Conservation (phyloP, 352 stramenopile genomes). For the Phytophthora pisi region DNA sequence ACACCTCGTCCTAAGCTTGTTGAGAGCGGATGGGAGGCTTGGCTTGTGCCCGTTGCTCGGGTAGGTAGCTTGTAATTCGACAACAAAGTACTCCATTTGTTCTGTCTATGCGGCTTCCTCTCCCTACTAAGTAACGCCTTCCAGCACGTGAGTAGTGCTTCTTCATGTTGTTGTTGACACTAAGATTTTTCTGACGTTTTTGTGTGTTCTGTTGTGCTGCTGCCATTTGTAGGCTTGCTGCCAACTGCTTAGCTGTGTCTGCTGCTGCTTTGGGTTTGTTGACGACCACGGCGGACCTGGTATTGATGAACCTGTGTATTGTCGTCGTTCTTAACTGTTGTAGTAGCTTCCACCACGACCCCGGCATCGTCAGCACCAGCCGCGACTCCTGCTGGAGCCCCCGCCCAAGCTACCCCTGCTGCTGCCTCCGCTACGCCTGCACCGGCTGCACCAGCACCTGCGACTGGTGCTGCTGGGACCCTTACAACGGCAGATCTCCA, state of each 20-base stretch:
- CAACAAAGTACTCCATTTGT: conserved; percentile 40
- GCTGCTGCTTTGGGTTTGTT: background rate
- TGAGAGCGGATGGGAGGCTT: conserved; percentile 19
- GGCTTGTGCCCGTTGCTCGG: conserved; percentile 27
- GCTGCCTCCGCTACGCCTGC: conserved; percentile 14
- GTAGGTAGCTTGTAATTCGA: conserved; percentile 49
- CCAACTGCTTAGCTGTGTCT: conserved; percentile 14
- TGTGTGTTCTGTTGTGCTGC: conserved; percentile 18
- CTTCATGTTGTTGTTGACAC: conserved; percentile 2
- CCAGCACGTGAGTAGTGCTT: conserved; percentile 31
- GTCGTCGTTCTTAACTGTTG: background rate
- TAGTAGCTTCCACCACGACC: conserved; percentile 10
- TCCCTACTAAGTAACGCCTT: conserved; percentile 6
- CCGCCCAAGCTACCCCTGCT: conserved; percentile 9
- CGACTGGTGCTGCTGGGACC: conserved; percentile 27
- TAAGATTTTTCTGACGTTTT: conserved; percentile 22
- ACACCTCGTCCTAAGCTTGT: conserved; percentile 53
- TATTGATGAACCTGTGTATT: conserved; percentile 3
- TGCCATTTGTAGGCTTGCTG: conserved; percentile 30
- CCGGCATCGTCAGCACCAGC: conserved; percentile 15
- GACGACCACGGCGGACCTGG: too few relatives aligned
- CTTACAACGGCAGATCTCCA: conserved; percentile 86
- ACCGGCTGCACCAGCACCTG: conserved; percentile 16
- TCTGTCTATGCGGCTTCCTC: conserved; percentile 24
- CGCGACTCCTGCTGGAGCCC: conserved; percentile 5